Conservation (phyloP, 2,329 filamentous ascomycete genomes). For the Colletotrichum tropicale region DNA sequence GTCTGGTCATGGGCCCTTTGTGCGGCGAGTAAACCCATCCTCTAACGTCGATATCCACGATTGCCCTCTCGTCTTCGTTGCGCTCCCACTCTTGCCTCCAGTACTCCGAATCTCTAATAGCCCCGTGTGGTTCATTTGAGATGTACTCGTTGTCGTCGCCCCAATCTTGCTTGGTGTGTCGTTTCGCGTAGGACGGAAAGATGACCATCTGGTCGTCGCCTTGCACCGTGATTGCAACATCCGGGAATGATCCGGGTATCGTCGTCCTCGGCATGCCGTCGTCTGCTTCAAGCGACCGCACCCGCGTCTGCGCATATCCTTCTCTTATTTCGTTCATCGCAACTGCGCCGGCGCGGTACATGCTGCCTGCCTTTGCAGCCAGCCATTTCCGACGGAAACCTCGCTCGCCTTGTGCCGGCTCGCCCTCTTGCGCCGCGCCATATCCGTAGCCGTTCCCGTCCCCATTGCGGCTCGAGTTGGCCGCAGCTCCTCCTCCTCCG, state of each 20-base stretch:
- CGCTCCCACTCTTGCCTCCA: slow-evolving; percentile 81
- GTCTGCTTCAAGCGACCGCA: slow-evolving; percentile 36
- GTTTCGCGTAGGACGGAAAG: slow-evolving; percentile 91
- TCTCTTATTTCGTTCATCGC: slow-evolving; percentile 65
- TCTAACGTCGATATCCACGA: slow-evolving; percentile 92
- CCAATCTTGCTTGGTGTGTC: slow-evolving; percentile 61
- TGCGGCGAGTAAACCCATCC: slow-evolving; percentile 95
- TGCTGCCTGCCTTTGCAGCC: slow-evolving; percentile 64
- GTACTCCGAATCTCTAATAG: slow-evolving; percentile 70
- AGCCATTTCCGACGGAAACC: slow-evolving; percentile 81
- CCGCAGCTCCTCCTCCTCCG: slow-evolving; percentile 5
- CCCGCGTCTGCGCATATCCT: slow-evolving; percentile 60
- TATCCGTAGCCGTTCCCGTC: slow-evolving; percentile 33
- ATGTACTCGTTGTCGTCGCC: slow-evolving; percentile 31
- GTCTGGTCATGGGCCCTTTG: slow-evolving; percentile 81
- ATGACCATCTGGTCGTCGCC: slow-evolving; percentile 92
- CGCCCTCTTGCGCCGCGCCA: slow-evolving; percentile 28
- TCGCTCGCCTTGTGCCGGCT: slow-evolving; percentile 53
- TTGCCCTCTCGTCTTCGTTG: slow-evolving; percentile 79
- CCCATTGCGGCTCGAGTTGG: background rate
- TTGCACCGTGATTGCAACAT: slow-evolving; percentile 78
- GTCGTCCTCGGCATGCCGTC: slow-evolving; percentile 40
- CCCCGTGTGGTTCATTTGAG: slow-evolving; percentile 39
- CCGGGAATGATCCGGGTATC: slow-evolving; percentile 81
- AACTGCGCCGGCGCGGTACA: slow-evolving; percentile 61